Evolutionary conservation across 495 filamentous ascomycete species (phyloP), one percentile per base, ranked within the genome.

Genomic region (Pyrenula massariospora): DNA sequence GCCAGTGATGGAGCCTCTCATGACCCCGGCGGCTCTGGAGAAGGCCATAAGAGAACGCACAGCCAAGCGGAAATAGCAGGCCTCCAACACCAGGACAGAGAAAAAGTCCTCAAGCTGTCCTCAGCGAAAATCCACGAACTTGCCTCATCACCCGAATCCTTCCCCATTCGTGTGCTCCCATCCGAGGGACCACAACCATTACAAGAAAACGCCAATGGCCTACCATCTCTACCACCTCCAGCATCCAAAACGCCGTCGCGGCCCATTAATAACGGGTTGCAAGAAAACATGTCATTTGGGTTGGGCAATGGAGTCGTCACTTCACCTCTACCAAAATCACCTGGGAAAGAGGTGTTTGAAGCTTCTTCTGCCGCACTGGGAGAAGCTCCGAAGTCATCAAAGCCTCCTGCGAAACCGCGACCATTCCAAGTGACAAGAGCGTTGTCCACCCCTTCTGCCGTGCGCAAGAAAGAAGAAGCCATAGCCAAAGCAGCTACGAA

Each of bases 61-160:
- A 42, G 31, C 31, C 31, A 42, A 42, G 31, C 31, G 15, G 31
- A 42, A 42, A 42, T 42, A 5, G 5, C 15, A 8, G 15, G 31
- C 15, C 31, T 15, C 8, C 31, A 42, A 42, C 31, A 42, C 31
- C 31, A 42, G 31, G 31, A 73, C 15, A 71, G 71, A 24, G 72
- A 78, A 1, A 69, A 66, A 48, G 64, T 77, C n/a, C 60, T 77
- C 59, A 82, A 78, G 54, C 58, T 82, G 31, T 77, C 77, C 3
- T 71, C 75, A 20, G 68, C 70, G 50, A 74, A 80, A 60, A 79
- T 81, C 31, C 70, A 80, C 55, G 77, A 78, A 55, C 70, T 82
- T 24, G 79, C 76, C 22, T 78, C 78, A 1, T 78, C 78, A 19
- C 77, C 78, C 19, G 70, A 80, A 10, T 80, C 75, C 21, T 71